Conservation (phyloP, 345 rosid genomes). For the Melaleuca quinquenervia region DNA sequence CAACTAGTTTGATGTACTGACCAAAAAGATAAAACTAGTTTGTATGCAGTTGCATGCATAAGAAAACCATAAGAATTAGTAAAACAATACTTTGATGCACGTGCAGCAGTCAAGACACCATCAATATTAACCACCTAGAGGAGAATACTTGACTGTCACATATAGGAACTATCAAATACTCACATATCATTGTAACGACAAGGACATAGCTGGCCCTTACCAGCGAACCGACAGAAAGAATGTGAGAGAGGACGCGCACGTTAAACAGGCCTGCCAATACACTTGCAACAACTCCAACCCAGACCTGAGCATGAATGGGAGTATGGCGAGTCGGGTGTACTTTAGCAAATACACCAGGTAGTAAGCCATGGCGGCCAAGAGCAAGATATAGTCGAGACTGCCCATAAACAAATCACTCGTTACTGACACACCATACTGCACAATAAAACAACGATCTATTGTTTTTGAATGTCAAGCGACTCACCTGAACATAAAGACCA, state of each 20-base stretch:
- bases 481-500: conserved; percentile 97
- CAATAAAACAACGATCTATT: not conserved
- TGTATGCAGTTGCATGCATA: not conserved
- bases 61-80: not conserved
- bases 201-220: conserved; percentile 24
- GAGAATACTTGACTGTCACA: not conserved
- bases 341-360: conserved; percentile 81
- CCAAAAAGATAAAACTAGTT: not conserved
- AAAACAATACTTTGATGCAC: not conserved
- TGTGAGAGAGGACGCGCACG: conserved; percentile 72
- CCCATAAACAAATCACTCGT: conserved; percentile 1
- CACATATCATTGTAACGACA: not conserved
- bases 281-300: conserved; percentile 86
- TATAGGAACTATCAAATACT: not conserved
- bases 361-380: conserved; percentile 90
- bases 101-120: not conserved
- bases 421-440: not conserved
- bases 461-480: not conserved
- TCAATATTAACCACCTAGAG: not conserved
- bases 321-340: conserved; percentile 74
- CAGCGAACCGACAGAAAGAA: conserved; percentile 94
- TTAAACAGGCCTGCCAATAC: conserved; percentile 76
- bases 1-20: not conserved
- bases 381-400: conserved; percentile 95
- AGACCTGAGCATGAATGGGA: conserved; percentile 86